A percentile compares a stretch with the other conserved stretches of the same genome.
Evolutionary conservation across 2,329 filamentous ascomycete genomes (phyloP).

Genomic region (Ophiognomonia clavigignenti-juglandacearum): DNA sequence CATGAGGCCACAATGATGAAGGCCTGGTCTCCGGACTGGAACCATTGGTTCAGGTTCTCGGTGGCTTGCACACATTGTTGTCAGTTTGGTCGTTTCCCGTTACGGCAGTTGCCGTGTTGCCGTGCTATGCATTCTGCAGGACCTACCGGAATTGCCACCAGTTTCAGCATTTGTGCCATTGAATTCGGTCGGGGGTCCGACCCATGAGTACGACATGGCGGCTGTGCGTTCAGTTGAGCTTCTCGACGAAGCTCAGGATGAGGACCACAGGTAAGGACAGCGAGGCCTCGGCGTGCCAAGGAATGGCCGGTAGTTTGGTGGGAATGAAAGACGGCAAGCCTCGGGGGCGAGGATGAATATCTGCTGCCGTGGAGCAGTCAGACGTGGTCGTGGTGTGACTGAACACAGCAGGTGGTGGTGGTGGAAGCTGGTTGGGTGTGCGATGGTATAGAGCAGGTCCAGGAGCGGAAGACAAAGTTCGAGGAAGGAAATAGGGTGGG

Average conservation of each 20-base stretch:
- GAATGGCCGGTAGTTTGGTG: no score
- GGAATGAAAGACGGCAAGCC: background rate
- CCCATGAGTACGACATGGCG: conserved; percentile 55
- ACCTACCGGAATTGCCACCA: conserved; percentile 77
- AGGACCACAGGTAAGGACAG: no score
- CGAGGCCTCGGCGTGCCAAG: background rate
- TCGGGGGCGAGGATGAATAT: background rate
- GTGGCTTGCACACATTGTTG: conserved; percentile 46
- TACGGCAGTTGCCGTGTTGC: no score
- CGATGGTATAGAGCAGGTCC: background rate
- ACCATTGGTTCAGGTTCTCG: conserved; percentile 96
- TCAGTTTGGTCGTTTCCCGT: conserved; percentile 12
- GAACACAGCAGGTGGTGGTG: conserved; percentile 5
- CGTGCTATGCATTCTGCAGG: no score
- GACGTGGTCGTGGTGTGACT: conserved; percentile 4
- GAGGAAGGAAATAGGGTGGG: background rate
- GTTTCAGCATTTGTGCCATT: conserved; percentile 59
- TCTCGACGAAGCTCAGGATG: conserved; percentile 1
- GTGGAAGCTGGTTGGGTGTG: background rate
- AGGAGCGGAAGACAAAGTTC: background rate
- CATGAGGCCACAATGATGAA: conserved; percentile 86
- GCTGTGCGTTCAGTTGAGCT: background rate
- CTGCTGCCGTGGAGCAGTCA: conserved; percentile 5
- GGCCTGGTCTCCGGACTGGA: conserved; percentile 82
- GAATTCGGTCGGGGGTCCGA: conserved; percentile 54